Percentiles rank a stretch among this genome's conserved stretches.
Evolutionary conservation across 1,284 basidiomycete species (phyloP).

Genomic region (Sporisorium iseilematis-ciliati): DNA sequence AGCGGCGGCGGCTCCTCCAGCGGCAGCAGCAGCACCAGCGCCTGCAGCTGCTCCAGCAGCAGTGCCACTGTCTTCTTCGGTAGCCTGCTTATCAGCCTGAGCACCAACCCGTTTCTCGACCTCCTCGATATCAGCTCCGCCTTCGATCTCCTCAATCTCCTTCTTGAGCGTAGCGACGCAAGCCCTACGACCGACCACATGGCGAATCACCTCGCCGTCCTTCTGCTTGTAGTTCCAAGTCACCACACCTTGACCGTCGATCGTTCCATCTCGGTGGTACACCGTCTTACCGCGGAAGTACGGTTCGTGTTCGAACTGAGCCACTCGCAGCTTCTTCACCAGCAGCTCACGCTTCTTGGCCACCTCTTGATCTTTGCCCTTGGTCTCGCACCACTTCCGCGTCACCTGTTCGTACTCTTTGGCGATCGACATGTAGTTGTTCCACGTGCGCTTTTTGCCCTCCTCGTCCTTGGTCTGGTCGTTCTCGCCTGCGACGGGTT

Average conservation of each 20-base stretch:
- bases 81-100: conserved; percentile 23
- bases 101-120: conserved; percentile 34
- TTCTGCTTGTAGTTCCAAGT: conserved; percentile 67
- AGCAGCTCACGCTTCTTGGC: conserved; percentile 60
- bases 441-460: conserved; percentile 60
- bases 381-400: conserved; percentile 62
- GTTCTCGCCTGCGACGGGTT: conserved; percentile 67
- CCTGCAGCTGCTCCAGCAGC: conserved; percentile 25
- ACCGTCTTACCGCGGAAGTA: conserved; percentile 65
- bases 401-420: conserved; percentile 67
- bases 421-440: conserved; percentile 62
- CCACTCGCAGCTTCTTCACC: conserved; percentile 67
- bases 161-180: conserved; percentile 57
- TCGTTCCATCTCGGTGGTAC: conserved; percentile 68
- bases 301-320: conserved; percentile 69
- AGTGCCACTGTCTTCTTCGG: conserved; percentile 22
- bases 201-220: conserved; percentile 57
- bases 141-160: conserved; percentile 61
- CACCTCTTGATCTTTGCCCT: conserved; percentile 46
- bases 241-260: conserved; percentile 66
- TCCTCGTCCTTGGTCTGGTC: conserved; percentile 57
- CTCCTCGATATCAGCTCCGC: conserved; percentile 20
- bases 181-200: conserved; percentile 58
- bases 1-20: conserved; percentile 21
- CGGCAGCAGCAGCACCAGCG: conserved; percentile 21